Percentiles rank a stretch among this genome's conserved stretches.
Evolutionary conservation across 345 rosid species (phyloP).

Genomic region (Corchorus olitorius): DNA sequence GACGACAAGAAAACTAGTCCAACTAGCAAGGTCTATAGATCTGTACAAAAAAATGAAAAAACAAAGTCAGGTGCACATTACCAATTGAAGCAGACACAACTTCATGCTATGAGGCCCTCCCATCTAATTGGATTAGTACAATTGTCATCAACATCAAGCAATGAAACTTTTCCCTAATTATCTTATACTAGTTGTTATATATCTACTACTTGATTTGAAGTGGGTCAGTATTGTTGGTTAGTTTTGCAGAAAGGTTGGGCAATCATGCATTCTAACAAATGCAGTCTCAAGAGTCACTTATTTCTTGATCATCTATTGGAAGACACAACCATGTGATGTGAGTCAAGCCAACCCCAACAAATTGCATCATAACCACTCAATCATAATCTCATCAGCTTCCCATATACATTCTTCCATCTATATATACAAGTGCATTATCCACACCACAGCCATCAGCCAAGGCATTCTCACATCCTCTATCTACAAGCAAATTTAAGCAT

Average conservation of each 20-base stretch:
- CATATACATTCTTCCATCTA: background rate
- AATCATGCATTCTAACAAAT: background rate
- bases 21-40: background rate
- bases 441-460: background rate
- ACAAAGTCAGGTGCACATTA: background rate
- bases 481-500: background rate
- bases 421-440: conserved; percentile 11
- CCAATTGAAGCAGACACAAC: background rate
- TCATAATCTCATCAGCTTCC: background rate
- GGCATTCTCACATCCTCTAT: conserved; percentile 11
- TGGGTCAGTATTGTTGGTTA: background rate
- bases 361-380: conserved; percentile 8
- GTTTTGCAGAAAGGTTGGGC: background rate
- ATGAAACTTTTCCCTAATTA: background rate
- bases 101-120: background rate
- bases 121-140: background rate
- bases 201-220: background rate
- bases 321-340: conserved; percentile 38
- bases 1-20: background rate
- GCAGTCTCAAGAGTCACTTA: background rate
- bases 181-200: background rate
- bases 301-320: conserved; percentile 21
- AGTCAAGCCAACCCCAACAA: conserved; percentile 18
- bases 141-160: background rate
- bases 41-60: background rate